phyloP scores from a whole-genome alignment of 495 filamentous ascomycete genomes.

The Talaromyces proteolyticus region DNA sequence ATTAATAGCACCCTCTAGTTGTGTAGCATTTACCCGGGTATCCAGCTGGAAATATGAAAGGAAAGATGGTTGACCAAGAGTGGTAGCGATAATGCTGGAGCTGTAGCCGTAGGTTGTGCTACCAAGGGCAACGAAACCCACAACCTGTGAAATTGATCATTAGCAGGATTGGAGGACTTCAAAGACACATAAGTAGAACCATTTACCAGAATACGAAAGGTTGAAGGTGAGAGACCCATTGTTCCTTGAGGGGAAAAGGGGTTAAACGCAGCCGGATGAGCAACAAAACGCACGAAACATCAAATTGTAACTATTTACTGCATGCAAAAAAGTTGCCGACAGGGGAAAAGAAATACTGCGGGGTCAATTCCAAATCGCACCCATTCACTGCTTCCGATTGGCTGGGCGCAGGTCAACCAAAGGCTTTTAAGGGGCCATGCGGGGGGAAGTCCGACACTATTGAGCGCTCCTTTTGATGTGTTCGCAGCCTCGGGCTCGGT shows the following conservation, averaged over 20 bases:
- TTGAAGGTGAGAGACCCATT: conserved; percentile 4
- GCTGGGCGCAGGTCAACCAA: too few relatives aligned
- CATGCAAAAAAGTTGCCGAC: too few relatives aligned
- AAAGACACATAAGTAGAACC: background rate
- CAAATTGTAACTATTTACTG: too few relatives aligned
- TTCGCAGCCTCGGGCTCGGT: too few relatives aligned
- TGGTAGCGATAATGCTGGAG: conserved; percentile 6
- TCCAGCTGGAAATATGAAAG: conserved; percentile 1
- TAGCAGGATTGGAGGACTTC: background rate
- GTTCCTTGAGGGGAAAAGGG: background rate
- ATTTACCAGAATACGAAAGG: conserved; percentile 6
- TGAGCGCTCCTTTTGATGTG: too few relatives aligned
- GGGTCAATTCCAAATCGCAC: too few relatives aligned
- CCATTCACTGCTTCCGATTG: too few relatives aligned
- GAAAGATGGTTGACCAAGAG: conserved; percentile 4
- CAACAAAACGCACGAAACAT: too few relatives aligned
- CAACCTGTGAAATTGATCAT: background rate
- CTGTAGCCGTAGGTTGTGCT: conserved; percentile 7
- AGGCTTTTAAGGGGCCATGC: too few relatives aligned
- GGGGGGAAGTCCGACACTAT: too few relatives aligned
- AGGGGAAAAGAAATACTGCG: too few relatives aligned
- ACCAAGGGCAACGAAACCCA: conserved; percentile 6
- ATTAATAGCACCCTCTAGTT: conserved; percentile 2
- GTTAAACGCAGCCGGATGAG: background rate
- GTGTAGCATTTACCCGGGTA: background rate